Percentiles rank a stretch among this genome's conserved stretches.
Conservation (phyloP, 192 early-diverging fungal genomes). For the Pilobolus umbonatus region DNA sequence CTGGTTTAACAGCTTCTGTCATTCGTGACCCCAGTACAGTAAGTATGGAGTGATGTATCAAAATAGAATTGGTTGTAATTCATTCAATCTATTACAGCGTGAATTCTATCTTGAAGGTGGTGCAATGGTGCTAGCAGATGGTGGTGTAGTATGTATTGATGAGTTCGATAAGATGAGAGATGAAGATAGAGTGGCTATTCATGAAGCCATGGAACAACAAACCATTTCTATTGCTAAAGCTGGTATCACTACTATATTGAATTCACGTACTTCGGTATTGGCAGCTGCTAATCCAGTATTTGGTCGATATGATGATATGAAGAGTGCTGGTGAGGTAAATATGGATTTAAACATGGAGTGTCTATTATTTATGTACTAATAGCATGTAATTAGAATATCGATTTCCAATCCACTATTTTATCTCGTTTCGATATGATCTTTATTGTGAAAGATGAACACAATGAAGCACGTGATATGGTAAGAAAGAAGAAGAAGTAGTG, state of each 20-base stretch:
- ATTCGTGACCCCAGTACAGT: slow-evolving; percentile 85
- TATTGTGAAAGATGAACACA: slow-evolving; percentile 97
- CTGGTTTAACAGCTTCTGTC: slow-evolving; percentile 97
- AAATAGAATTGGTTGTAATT: background rate
- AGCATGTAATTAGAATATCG: slow-evolving; percentile 74
- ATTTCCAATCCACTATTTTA: slow-evolving; percentile 99
- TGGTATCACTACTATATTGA: slow-evolving; percentile 98
- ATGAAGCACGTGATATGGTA: slow-evolving; percentile 83
- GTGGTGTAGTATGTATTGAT: slow-evolving; percentile 99
- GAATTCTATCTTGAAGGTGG: slow-evolving; percentile 98
- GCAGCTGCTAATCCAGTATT: slow-evolving; percentile 98
- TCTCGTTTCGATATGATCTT: slow-evolving; percentile 99
- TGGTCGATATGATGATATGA: slow-evolving; percentile 98
- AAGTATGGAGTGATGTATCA: slow-evolving; percentile 22
- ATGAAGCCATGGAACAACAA: slow-evolving; percentile 99
- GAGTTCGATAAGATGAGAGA: slow-evolving; percentile 99
- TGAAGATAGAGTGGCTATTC: slow-evolving; percentile 98
- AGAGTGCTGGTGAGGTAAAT: slow-evolving; percentile 86
- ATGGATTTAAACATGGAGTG: background rate
- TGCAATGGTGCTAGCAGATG: slow-evolving; percentile 98
- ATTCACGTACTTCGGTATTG: slow-evolving; percentile 93
- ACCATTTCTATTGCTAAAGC: slow-evolving; percentile 99
- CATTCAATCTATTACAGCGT: slow-evolving; percentile 41
- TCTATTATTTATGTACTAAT: background rate
- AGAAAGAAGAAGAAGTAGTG: background rate